Conservation (phyloP, 1,284 basidiomycete genomes). For the Apiotrichum laibachii region DNA sequence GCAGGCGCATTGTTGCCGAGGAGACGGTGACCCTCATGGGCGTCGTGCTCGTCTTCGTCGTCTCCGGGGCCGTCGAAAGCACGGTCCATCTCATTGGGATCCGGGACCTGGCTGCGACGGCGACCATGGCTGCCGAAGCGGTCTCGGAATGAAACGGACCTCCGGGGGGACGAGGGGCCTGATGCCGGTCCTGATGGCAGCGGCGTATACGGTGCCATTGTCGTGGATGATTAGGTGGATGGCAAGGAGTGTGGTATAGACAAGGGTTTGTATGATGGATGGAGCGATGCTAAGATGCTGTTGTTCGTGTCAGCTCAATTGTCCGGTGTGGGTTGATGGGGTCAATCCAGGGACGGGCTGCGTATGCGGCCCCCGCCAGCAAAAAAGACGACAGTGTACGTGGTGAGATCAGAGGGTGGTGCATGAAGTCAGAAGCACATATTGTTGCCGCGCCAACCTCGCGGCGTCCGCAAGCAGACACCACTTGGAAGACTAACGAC, state of each 20-base stretch:
- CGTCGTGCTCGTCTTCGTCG: conserved; percentile 34
- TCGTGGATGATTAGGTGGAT: neutral
- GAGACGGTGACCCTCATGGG: conserved; percentile 21
- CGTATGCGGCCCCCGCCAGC: too few species aligned
- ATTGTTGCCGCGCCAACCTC: conserved; percentile 16
- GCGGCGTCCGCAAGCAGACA: conserved; percentile 6
- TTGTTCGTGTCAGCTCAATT: neutral
- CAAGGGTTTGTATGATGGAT: conserved; percentile 1
- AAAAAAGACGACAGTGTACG: too few species aligned
- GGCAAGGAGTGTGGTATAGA: neutral
- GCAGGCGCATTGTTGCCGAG: conserved; percentile 4
- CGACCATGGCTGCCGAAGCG: conserved; percentile 16
- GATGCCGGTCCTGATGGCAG: conserved; percentile 18
- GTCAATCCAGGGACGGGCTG: neutral
- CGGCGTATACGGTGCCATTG: conserved; percentile 37
- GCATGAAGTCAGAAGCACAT: conserved; percentile 45
- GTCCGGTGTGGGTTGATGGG: neutral
- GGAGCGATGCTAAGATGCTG: neutral
- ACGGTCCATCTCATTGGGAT: conserved; percentile 50
- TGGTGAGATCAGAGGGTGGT: conserved; percentile 40
- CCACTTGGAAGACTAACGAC: conserved; percentile 8
- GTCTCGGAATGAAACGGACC: conserved; percentile 32
- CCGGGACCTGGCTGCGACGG: conserved; percentile 30
- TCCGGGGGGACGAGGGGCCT: conserved; percentile 28
- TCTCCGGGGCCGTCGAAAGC: conserved; percentile 45